These are phyloP conservation scores for Dendrobium officinale DNA, from an alignment of 106 monocot species.

Conservation along the genomic window DNA sequence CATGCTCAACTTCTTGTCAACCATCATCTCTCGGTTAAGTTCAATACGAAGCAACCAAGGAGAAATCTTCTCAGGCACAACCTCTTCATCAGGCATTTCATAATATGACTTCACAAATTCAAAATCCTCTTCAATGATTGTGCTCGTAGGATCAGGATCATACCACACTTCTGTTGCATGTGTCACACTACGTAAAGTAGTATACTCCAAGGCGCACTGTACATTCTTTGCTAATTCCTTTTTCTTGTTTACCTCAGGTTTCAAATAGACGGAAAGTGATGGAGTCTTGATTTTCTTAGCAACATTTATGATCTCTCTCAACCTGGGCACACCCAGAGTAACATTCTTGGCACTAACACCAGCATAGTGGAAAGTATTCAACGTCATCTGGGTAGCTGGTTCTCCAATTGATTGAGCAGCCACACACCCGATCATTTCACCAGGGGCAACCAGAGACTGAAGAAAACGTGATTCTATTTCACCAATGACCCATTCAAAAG, in stretches of 20 bases:
- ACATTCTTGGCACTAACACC: constrained; percentile 99
- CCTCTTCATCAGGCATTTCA: constrained; percentile 99
- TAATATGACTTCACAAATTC: constrained; percentile 96
- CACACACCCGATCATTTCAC: constrained; percentile 99
- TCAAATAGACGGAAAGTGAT: constrained; percentile 93
- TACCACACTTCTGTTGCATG: constrained; percentile 99
- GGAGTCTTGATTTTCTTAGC: constrained; percentile 99
- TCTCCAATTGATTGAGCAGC: constrained; percentile 99
- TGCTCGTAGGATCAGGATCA: constrained; percentile 90
- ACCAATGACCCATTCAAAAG: constrained; percentile 99
- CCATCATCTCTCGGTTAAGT: constrained; percentile 92
- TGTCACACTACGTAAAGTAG: constrained; percentile 92
- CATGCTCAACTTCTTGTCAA: constrained; percentile 95
- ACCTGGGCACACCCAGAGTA: constrained; percentile 93
- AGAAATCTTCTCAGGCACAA: constrained; percentile 92
- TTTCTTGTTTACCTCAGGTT: constrained; percentile 62
- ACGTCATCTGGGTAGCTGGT: constrained; percentile 98
- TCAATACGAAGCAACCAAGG: constrained; percentile 72
- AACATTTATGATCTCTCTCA: constrained; percentile 97
- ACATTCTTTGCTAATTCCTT: constrained; percentile 95
- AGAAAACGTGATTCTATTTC: constrained; percentile 97
- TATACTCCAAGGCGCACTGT: constrained; percentile 95
- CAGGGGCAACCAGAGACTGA: constrained; percentile 93
- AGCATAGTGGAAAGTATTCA: constrained; percentile 99
- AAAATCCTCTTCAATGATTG: constrained; percentile 95